These are phyloP conservation scores for Quercus dentata DNA, from an alignment of 306 rosid genomes.

Conservation along the genomic window DNA sequence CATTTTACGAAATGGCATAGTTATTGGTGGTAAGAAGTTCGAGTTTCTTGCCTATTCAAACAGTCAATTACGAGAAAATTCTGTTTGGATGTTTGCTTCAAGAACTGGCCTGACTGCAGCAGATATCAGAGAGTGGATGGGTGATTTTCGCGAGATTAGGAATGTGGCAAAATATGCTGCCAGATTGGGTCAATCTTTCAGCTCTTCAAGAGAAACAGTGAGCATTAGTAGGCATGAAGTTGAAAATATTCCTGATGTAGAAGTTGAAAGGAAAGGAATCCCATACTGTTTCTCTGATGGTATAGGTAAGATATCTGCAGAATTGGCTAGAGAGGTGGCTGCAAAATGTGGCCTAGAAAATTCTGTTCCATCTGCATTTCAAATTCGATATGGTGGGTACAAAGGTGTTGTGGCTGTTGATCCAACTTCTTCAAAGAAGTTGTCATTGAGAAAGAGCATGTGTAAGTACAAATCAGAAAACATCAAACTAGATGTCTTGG, in stretches of 20 bases:
- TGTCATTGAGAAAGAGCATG: constrained; percentile 45
- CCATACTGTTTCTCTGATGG: constrained; percentile 46
- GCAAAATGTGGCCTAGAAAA: not conserved
- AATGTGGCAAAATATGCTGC: constrained; percentile 93
- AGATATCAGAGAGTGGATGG: constrained; percentile 66
- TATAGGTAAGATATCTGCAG: constrained; percentile 14
- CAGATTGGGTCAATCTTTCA: constrained; percentile 77
- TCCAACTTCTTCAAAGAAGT: constrained; percentile 22
- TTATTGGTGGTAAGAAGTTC: constrained; percentile 66
- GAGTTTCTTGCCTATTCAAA: constrained; percentile 84
- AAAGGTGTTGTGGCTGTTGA: constrained; percentile 49
- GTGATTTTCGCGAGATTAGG: constrained; percentile 51
- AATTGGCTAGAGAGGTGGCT: not conserved
- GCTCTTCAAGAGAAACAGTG: constrained; percentile 75
- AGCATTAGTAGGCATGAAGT: constrained; percentile 38
- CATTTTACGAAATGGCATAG: constrained; percentile 56
- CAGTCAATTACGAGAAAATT: constrained; percentile 71
- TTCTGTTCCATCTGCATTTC: constrained; percentile 40
- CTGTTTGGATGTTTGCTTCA: constrained; percentile 92
- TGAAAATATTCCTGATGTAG: constrained; percentile 56
- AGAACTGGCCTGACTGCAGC: constrained; percentile 36
- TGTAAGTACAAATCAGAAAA: constrained; percentile 29
- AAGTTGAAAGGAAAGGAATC: not conserved
- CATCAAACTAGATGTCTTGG: constrained; percentile 27
- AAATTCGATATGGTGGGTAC: constrained; percentile 39